phyloP scores from a whole-genome alignment of 306 rosid species.

The Oemleria cerasiformis region DNA sequence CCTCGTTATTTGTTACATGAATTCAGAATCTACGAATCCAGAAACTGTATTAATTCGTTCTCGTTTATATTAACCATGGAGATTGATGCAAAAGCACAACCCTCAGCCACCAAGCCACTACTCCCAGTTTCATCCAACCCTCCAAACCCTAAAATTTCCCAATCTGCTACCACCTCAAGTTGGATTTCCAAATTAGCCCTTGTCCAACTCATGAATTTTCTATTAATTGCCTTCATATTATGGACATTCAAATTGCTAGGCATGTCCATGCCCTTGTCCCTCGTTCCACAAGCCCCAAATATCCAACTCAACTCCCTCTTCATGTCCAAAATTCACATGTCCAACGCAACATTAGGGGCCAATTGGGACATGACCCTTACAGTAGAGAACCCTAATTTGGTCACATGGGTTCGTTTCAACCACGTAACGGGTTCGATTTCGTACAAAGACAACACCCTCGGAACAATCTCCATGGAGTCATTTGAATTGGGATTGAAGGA shows the following conservation, averaged over 20 bases:
- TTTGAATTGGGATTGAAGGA: conserved; percentile 3
- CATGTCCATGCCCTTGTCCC: background rate
- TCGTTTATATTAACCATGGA: background rate
- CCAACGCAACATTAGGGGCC: background rate
- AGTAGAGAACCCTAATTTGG: conserved; percentile 4
- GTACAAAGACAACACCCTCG: background rate
- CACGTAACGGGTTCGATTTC: background rate
- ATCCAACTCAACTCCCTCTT: background rate
- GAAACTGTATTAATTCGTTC: too few relatives aligned
- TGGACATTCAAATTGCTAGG: background rate
- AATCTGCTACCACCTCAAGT: background rate
- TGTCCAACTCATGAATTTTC: background rate
- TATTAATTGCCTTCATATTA: background rate
- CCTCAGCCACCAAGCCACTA: background rate
- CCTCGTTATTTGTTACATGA: background rate
- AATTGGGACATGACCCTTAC: background rate
- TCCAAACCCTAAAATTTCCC: background rate
- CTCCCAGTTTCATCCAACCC: background rate
- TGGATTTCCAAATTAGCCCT: background rate
- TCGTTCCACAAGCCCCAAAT: background rate
- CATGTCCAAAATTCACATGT: background rate
- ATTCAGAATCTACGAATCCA: too few relatives aligned
- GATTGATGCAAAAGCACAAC: background rate
- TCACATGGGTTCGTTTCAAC: background rate
- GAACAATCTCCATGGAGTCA: background rate